These are phyloP conservation scores for Globomyces pollinis-pini DNA, from an alignment of 192 early-diverging fungal genomes.

Conservation along the genomic window DNA sequence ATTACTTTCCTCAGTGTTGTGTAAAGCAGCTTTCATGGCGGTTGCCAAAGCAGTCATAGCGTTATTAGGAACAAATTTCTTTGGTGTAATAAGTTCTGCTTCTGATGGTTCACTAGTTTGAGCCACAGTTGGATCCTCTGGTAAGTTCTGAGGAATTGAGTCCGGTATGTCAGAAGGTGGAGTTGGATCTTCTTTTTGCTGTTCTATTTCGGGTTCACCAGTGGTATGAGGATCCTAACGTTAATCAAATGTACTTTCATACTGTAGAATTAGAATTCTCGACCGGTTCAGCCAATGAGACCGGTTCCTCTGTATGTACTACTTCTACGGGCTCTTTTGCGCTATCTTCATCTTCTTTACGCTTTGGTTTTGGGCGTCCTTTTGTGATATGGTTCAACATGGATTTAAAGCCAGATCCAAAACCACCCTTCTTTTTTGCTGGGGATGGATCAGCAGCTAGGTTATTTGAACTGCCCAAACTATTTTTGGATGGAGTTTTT, in stretches of 20 bases:
- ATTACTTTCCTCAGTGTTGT: background rate
- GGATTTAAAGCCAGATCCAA: slow-evolving; percentile 21
- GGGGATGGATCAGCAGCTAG: no score
- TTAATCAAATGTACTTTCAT: no score
- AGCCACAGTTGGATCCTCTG: background rate
- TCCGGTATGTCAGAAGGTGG: background rate
- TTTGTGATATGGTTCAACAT: slow-evolving; percentile 43
- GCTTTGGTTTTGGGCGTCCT: slow-evolving; percentile 30
- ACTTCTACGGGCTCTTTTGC: background rate
- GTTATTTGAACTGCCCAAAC: no score
- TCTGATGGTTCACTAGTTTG: background rate
- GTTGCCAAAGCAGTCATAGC: slow-evolving; percentile 31
- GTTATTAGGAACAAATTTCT: slow-evolving; percentile 12
- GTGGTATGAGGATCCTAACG: no score
- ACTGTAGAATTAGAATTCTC: no score
- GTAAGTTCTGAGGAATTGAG: background rate
- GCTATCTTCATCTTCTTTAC: background rate
- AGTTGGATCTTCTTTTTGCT: background rate
- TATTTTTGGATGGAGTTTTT: no score
- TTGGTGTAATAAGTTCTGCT: slow-evolving; percentile 7
- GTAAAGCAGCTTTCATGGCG: slow-evolving; percentile 18
- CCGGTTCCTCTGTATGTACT: no score
- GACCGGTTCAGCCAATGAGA: no score
- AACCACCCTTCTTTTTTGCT: slow-evolving; percentile 20
- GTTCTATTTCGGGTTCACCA: no score